Percentiles rank a stretch among this genome's conserved stretches.
Evolutionary conservation across 441 rosid genomes (phyloP).

Genomic region (Breynia disticha): DNA sequence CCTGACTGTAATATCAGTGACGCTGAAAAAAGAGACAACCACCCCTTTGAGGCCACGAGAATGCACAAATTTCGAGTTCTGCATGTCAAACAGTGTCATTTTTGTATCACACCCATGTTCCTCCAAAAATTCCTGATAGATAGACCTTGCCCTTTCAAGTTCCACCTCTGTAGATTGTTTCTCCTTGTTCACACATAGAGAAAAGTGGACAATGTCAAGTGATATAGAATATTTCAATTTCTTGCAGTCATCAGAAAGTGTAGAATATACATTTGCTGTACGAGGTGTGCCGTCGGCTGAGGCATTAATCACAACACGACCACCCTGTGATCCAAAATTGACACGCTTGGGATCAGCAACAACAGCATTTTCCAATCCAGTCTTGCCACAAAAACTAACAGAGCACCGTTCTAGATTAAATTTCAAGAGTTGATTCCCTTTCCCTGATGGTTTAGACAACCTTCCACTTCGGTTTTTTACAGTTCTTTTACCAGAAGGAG

Average conservation of each 20-base stretch:
- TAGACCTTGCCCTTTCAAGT: constrained; percentile 82
- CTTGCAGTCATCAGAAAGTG: constrained; percentile 47
- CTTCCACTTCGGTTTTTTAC: constrained; percentile 40
- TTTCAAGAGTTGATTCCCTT: constrained; percentile 71
- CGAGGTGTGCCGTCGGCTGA: constrained; percentile 83
- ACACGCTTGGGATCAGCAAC: constrained; percentile 92
- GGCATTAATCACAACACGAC: constrained; percentile 51
- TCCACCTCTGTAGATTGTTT: constrained; percentile 86
- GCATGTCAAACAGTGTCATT: constrained; percentile 71
- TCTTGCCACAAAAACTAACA: constrained; percentile 59
- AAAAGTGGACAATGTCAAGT: constrained; percentile 73
- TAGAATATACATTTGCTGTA: constrained; percentile 56
- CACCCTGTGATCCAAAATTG: constrained; percentile 99
- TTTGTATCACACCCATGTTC: constrained; percentile 52
- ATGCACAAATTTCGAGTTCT: constrained; percentile 81
- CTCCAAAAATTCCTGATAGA: constrained; percentile 68
- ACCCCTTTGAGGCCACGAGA: constrained; percentile 87
- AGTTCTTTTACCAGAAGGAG: constrained; percentile 49
- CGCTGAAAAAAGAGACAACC: constrained; percentile 88
- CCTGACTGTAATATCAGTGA: constrained; percentile 69
- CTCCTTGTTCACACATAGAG: constrained; percentile 74
- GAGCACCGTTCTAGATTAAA: constrained; percentile 80
- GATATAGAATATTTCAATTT: constrained; percentile 64
- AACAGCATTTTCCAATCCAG: constrained; percentile 56
- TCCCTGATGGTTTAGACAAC: constrained; percentile 65